phyloP scores from a whole-genome alignment of 345 rosid species.

The Firmiana major region DNA sequence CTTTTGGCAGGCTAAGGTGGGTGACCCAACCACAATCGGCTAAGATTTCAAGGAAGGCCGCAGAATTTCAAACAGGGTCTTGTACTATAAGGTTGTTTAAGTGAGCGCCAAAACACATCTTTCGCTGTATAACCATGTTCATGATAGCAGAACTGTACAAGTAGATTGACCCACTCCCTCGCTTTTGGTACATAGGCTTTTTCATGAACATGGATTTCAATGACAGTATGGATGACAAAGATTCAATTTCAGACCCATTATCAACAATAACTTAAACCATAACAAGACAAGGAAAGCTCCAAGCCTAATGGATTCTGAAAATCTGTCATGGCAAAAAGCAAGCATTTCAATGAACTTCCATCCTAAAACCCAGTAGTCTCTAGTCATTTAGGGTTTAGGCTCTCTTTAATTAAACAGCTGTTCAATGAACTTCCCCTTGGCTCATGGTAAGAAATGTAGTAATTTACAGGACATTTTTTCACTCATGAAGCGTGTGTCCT shows the following conservation, averaged over 20 bases:
- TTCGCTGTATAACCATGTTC: not conserved
- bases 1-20: conserved; percentile 31
- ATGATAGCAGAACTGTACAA: not conserved
- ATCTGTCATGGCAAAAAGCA: not conserved
- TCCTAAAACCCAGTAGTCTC: not conserved
- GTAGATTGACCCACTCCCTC: not conserved
- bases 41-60: not conserved
- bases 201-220: not conserved
- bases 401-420: too few species aligned
- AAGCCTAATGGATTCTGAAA: not conserved
- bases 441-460: not conserved
- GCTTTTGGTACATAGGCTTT: not conserved
- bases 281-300: not conserved
- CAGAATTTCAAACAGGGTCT: conserved; percentile 1
- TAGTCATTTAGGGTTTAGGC: not conserved
- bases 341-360: not conserved
- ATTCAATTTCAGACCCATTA: not conserved
- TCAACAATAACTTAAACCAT: not conserved
- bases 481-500: not conserved
- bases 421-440: not conserved
- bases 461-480: not conserved
- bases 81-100: not conserved
- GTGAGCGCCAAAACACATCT: not conserved
- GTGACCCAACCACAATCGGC: conserved; percentile 1
- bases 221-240: not conserved